phyloP scores from a whole-genome alignment of 768 basidiomycete genomes.

The Lactifluus piperatus region DNA sequence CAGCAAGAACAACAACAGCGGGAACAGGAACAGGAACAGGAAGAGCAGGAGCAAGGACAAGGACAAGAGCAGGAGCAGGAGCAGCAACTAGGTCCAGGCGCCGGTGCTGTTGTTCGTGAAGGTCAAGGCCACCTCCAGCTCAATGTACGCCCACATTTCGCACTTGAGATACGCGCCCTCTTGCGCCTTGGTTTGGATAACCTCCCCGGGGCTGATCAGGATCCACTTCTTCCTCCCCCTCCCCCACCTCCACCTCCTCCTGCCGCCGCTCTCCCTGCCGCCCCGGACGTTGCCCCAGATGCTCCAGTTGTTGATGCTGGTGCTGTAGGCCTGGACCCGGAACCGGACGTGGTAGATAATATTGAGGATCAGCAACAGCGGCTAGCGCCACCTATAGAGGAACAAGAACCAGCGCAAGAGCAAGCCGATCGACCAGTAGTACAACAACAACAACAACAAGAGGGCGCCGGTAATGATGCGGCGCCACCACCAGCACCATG shows the following conservation, averaged over 20 bases:
- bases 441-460: not conserved
- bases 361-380: not conserved
- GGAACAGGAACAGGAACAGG: too few relatives aligned
- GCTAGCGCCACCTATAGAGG: not conserved
- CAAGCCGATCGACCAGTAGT: not conserved
- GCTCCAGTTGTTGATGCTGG: not conserved
- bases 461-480: not conserved
- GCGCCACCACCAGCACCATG: not conserved
- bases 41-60: not conserved
- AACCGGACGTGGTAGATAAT: not conserved
- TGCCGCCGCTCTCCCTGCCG: too few relatives aligned
- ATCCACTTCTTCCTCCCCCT: too few relatives aligned
- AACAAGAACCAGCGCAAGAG: not conserved
- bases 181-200: not conserved
- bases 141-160: constrained; percentile 18
- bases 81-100: not conserved
- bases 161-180: not conserved
- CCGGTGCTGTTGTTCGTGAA: too few relatives aligned
- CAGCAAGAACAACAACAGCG: too few relatives aligned
- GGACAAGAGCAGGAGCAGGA: not conserved
- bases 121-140: constrained; percentile 23
- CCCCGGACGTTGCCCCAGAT: not conserved
- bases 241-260: too few relatives aligned
- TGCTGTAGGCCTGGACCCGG: not conserved
- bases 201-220: not conserved